phyloP scores from a whole-genome alignment of 495 filamentous ascomycete species.

The Tuber umbilicatum region DNA sequence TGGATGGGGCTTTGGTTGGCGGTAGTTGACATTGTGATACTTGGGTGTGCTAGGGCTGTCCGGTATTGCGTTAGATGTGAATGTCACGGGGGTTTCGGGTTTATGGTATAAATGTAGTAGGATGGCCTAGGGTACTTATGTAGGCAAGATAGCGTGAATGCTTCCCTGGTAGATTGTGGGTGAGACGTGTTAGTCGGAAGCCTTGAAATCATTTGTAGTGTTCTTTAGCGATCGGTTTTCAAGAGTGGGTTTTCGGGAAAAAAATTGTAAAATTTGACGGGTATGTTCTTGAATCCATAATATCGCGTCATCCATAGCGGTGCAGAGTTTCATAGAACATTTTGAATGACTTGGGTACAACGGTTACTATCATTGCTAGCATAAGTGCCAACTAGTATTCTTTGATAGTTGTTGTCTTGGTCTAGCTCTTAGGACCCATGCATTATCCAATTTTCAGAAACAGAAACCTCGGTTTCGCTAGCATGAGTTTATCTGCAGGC shows the following conservation, averaged over 20 bases:
- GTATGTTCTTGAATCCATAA: neutral
- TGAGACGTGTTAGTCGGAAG: neutral
- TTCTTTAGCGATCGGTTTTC: neutral
- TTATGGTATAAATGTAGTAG: neutral
- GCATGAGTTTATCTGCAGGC: too few species aligned
- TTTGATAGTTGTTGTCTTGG: neutral
- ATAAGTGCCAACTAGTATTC: neutral
- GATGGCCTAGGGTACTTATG: neutral
- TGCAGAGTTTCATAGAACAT: neutral
- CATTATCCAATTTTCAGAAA: neutral
- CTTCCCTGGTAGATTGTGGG: neutral
- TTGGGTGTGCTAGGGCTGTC: neutral
- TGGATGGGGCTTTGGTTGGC: neutral
- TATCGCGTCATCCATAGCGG: neutral
- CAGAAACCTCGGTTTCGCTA: neutral
- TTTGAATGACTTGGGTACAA: neutral
- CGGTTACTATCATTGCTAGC: neutral
- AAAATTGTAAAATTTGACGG: neutral
- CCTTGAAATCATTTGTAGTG: neutral
- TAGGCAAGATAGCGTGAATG: neutral
- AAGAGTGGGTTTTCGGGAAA: neutral
- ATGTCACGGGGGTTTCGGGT: neutral
- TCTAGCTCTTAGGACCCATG: neutral
- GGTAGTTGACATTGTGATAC: neutral
- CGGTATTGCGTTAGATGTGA: neutral